Evolutionary conservation across 257 asterid genomes (phyloP).

Genomic region (Plantago elongata): DNA sequence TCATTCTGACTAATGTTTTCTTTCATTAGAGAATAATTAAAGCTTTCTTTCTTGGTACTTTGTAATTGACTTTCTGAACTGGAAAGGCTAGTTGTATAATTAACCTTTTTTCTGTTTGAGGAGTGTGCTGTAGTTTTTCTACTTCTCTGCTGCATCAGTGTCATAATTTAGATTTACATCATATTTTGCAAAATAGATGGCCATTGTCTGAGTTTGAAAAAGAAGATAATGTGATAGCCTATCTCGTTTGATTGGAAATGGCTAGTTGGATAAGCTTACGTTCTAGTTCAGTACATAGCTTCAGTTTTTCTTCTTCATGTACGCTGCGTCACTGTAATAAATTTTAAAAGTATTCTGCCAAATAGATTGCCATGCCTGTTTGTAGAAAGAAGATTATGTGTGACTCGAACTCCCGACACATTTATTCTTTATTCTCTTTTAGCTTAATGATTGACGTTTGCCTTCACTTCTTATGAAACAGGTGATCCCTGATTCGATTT

Average conservation of each 20-base stretch:
- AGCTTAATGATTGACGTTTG: slow-evolving; percentile 14
- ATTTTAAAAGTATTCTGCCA: too few relatives aligned
- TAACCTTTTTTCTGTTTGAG: too few relatives aligned
- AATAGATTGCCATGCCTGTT: too few relatives aligned
- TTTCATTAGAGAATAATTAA: not conserved
- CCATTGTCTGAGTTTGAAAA: too few relatives aligned
- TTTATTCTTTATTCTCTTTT: not conserved
- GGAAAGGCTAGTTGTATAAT: not conserved
- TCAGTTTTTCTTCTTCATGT: not conserved
- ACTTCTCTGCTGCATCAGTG: too few relatives aligned
- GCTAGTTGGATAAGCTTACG: too few relatives aligned
- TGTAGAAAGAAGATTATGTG: not conserved
- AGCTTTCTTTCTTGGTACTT: not conserved
- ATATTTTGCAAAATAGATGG: too few relatives aligned
- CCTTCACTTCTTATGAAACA: slow-evolving; percentile 25
- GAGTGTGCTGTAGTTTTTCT: too few relatives aligned
- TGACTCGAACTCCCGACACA: too few relatives aligned
- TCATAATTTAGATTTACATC: too few relatives aligned
- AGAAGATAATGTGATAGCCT: too few relatives aligned
- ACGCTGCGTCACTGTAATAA: not conserved
- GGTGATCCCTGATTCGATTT: slow-evolving; percentile 75
- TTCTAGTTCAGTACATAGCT: not conserved
- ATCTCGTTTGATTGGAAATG: not conserved
- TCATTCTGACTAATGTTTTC: too few relatives aligned
- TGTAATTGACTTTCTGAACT: not conserved